These are phyloP conservation scores for Diaporthe sp. DNA, from an alignment of 2,329 filamentous ascomycete species.

Conservation along the genomic window DNA sequence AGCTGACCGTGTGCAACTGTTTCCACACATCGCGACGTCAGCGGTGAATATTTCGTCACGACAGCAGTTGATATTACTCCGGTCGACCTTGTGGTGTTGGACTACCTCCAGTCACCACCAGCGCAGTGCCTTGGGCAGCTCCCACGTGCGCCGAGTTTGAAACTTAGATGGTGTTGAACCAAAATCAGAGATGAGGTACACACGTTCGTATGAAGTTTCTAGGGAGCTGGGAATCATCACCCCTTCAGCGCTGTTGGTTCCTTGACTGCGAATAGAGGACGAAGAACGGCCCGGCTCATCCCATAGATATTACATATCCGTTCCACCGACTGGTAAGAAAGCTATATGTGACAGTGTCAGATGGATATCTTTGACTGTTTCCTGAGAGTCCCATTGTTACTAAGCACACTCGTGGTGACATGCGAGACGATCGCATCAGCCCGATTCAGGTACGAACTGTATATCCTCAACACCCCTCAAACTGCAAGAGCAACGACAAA, in stretches of 20 bases:
- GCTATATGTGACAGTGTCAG: background rate
- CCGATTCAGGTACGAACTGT: too few relatives aligned
- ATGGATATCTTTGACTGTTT: too few relatives aligned
- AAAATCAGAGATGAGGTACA: background rate
- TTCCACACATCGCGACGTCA: background rate
- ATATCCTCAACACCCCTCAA: too few relatives aligned
- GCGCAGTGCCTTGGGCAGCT: too few relatives aligned
- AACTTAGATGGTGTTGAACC: background rate
- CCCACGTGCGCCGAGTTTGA: too few relatives aligned
- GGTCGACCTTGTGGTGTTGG: fast-evolving
- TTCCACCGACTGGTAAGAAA: background rate
- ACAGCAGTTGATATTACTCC: background rate
- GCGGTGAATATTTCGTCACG: background rate
- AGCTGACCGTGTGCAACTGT: fast-evolving
- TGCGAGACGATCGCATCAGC: too few relatives aligned
- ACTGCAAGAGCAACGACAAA: too few relatives aligned
- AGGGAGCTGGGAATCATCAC: too few relatives aligned
- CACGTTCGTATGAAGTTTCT: background rate
- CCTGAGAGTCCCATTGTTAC: too few relatives aligned
- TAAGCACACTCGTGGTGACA: too few relatives aligned
- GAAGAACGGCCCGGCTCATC: background rate
- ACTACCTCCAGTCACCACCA: background rate
- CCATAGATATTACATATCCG: background rate
- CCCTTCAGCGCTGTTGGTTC: background rate
- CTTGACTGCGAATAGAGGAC: background rate